Percentiles rank a stretch among this genome's conserved stretches.
phyloP scores from a whole-genome alignment of 2,329 filamentous ascomycete genomes.

The Trichoderma citrinoviride region DNA sequence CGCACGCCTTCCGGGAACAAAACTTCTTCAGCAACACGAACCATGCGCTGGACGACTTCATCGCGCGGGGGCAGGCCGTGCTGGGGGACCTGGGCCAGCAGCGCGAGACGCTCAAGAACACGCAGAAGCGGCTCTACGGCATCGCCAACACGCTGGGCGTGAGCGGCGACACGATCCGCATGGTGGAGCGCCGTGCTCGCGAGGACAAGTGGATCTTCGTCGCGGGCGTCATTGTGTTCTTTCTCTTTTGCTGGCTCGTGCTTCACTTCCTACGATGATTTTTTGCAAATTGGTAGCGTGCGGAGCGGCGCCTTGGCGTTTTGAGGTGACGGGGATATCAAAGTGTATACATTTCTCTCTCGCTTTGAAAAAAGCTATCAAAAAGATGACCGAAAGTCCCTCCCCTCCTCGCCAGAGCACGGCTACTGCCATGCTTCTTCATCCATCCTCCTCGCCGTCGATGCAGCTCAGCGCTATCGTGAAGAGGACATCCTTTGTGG shows the following conservation, averaged over 20 bases:
- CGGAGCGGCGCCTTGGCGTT: slow-evolving; percentile 24
- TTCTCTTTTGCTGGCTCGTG: slow-evolving; percentile 88
- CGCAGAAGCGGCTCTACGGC: slow-evolving; percentile 84
- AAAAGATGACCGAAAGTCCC: neutral
- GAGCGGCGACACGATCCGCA: slow-evolving; percentile 93
- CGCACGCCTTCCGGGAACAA: slow-evolving; percentile 84
- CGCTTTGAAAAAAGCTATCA: neutral
- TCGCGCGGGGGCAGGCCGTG: slow-evolving; percentile 86
- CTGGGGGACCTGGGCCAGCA: slow-evolving; percentile 85
- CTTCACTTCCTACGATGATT: slow-evolving; percentile 69
- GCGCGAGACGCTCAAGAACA: slow-evolving; percentile 91
- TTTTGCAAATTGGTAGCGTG: neutral
- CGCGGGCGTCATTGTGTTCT: slow-evolving; percentile 80
- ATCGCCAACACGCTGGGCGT: slow-evolving; percentile 92
- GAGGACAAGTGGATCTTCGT: slow-evolving; percentile 99
- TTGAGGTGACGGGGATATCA: neutral
- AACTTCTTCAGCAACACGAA: slow-evolving; percentile 82
- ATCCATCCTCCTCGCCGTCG: slow-evolving; percentile 37
- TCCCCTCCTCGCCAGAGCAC: neutral
- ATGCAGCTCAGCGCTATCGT: slow-evolving; percentile 61
- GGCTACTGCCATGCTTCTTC: neutral
- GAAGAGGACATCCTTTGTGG: slow-evolving; percentile 66
- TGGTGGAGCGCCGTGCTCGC: slow-evolving; percentile 86
- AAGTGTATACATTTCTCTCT: slow-evolving; percentile 19
- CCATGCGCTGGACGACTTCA: slow-evolving; percentile 85